A percentile compares a stretch with the other conserved stretches of the same genome.
These are phyloP conservation scores for Podospora bellae-mahoneyi DNA, from an alignment of 495 filamentous ascomycete genomes.

Conservation along the genomic window DNA sequence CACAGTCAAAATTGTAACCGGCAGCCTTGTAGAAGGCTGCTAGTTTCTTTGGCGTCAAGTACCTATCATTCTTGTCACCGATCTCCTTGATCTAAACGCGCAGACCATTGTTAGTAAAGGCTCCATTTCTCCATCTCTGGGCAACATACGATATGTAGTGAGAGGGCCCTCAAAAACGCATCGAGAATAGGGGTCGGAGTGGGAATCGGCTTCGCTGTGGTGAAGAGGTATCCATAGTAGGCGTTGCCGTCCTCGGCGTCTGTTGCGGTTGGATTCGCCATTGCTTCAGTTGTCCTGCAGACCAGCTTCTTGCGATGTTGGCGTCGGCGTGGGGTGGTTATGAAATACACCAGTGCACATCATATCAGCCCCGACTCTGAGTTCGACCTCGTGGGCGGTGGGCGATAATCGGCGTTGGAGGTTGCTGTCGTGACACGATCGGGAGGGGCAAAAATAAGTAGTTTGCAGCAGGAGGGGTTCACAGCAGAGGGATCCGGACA, in stretches of 20 bases:
- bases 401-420: slow-evolving; percentile 11
- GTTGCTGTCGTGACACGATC: slow-evolving; percentile 8
- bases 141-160: slow-evolving; percentile 71
- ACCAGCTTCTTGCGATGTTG: background rate
- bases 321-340: background rate
- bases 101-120: slow-evolving; percentile 7
- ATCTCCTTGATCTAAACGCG: slow-evolving; percentile 54
- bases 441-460: background rate
- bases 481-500: slow-evolving; percentile 1
- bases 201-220: slow-evolving; percentile 58
- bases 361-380: slow-evolving; percentile 5
- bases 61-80: slow-evolving; percentile 59
- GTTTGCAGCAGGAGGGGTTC: slow-evolving; percentile 1
- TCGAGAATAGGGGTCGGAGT: slow-evolving; percentile 71
- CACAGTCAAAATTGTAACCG: slow-evolving; percentile 83
- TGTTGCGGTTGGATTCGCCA: slow-evolving; percentile 23
- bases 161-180: slow-evolving; percentile 73
- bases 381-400: background rate
- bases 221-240: slow-evolving; percentile 84
- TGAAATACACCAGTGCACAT: slow-evolving; percentile 8
- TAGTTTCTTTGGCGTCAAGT: slow-evolving; percentile 77
- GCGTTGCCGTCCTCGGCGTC: slow-evolving; percentile 30
- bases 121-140: background rate
- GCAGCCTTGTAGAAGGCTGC: slow-evolving; percentile 84
- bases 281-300: slow-evolving; percentile 15